Evolutionary conservation across 805 yeast species (phyloP).

Genomic region (Teunomyces panamensis): DNA sequence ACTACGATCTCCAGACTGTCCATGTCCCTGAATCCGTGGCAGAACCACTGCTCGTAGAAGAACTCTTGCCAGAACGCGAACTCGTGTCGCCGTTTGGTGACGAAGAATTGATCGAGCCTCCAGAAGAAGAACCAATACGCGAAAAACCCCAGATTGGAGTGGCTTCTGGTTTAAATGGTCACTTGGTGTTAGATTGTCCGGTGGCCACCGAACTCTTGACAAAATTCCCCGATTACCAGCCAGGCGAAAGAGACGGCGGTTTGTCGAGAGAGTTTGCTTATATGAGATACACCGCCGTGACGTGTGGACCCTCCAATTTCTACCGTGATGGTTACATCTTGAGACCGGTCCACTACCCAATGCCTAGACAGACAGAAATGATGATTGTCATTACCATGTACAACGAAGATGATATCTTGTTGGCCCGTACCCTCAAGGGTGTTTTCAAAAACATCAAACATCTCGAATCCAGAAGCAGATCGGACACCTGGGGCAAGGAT

Average conservation of each 20-base stretch:
- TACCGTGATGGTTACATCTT: slow-evolving; percentile 53
- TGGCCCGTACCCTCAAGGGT: slow-evolving; percentile 62
- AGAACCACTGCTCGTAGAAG: slow-evolving; percentile 8
- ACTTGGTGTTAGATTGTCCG: slow-evolving; percentile 84
- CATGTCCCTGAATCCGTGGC: slow-evolving; percentile 22
- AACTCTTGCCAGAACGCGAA: slow-evolving; percentile 9
- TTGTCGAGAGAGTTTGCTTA: slow-evolving; percentile 55
- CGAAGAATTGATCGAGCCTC: slow-evolving; percentile 29
- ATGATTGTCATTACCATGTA: slow-evolving; percentile 64
- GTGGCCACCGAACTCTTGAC: slow-evolving; percentile 65
- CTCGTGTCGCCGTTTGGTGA: slow-evolving; percentile 30
- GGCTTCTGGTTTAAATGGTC: slow-evolving; percentile 53
- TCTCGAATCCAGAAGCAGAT: slow-evolving; percentile 45
- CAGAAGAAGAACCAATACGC: slow-evolving; percentile 29
- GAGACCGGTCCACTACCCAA: slow-evolving; percentile 53
- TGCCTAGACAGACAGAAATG: slow-evolving; percentile 55
- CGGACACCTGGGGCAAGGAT: slow-evolving; percentile 48
- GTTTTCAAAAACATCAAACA: slow-evolving; percentile 63
- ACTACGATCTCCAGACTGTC: slow-evolving; percentile 37
- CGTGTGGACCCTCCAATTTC: slow-evolving; percentile 68
- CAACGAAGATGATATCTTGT: slow-evolving; percentile 61
- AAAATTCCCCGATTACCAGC: slow-evolving; percentile 39
- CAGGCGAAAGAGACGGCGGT: slow-evolving; percentile 35
- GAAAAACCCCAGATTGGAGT: slow-evolving; percentile 33
- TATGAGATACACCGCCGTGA: slow-evolving; percentile 62